Percentiles rank a stretch among this genome's conserved stretches.
Conservation (phyloP, 371 early-diverging fungal genomes). For the Ordospora pajunii region DNA sequence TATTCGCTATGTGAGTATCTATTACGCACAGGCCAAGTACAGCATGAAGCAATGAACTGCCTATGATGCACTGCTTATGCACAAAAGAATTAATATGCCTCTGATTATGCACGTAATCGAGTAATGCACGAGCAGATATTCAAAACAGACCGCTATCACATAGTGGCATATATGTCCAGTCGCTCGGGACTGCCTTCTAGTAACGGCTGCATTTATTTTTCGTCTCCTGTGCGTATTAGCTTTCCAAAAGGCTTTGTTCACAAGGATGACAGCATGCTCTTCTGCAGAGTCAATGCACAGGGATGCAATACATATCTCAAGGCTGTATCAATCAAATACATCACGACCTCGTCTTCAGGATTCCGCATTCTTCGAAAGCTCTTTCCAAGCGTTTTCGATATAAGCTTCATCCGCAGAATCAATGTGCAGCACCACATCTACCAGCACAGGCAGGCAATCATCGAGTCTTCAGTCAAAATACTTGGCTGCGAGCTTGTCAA, state of each 20-base stretch:
- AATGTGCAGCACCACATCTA: not conserved
- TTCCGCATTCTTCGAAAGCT: not conserved
- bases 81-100: too few species aligned
- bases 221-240: not conserved
- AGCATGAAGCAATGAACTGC: too few species aligned
- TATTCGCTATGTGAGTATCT: not conserved
- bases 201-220: not conserved
- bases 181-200: not conserved
- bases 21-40: too few species aligned
- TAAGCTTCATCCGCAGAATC: not conserved
- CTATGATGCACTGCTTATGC: too few species aligned
- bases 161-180: not conserved
- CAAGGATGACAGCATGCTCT: not conserved
- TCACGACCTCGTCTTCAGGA: not conserved
- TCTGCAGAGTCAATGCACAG: not conserved
- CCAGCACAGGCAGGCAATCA: not conserved
- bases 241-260: slow-evolving; percentile 6
- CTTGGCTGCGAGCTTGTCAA: not conserved
- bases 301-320: not conserved
- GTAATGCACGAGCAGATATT: not conserved
- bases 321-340: not conserved
- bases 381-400: not conserved
- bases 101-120: too few species aligned
- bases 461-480: not conserved
- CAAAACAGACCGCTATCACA: not conserved